Conservation (phyloP, 2,329 filamentous ascomycete species). For the Pyrenophora tritici-repentis region DNA sequence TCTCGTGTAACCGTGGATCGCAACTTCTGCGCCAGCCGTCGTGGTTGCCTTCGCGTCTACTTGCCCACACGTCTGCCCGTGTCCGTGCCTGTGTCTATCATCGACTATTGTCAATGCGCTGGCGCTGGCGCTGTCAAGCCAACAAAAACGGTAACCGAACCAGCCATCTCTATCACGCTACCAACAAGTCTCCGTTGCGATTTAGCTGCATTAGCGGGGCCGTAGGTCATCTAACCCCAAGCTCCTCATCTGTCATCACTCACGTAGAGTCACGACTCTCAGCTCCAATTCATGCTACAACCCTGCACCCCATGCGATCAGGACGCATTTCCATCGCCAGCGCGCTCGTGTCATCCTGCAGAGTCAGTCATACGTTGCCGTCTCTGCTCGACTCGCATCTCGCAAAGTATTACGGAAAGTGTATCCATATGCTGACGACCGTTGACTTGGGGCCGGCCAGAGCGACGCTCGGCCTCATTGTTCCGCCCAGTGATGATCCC, state of each 20-base stretch:
- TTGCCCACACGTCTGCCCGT: conserved; percentile 6
- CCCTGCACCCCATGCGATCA: not conserved
- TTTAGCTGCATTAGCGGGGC: conserved; percentile 15
- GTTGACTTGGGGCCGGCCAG: not conserved
- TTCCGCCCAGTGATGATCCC: conserved; percentile 4
- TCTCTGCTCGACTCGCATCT: not conserved
- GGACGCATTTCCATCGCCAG: not conserved
- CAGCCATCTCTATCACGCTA: conserved; percentile 24
- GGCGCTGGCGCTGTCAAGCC: conserved; percentile 33
- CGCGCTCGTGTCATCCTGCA: not conserved
- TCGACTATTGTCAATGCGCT: conserved; percentile 1
- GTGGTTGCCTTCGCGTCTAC: conserved; percentile 4
- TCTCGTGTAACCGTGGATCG: conserved; percentile 9
- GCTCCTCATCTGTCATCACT: too few relatives aligned
- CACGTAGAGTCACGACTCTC: too few relatives aligned
- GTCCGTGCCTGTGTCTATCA: conserved; percentile 12
- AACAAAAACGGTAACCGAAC: conserved; percentile 16
- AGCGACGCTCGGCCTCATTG: conserved; percentile 6
- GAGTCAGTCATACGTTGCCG: not conserved
- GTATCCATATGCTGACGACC: conserved; percentile 1
- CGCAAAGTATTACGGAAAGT: not conserved
- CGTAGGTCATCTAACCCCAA: not conserved
- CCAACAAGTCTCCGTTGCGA: conserved; percentile 26
- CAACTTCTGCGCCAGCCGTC: conserved; percentile 7
- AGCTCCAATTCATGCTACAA: not conserved